Evolutionary conservation across 257 asterid species (phyloP), one percentile per base, ranked within the genome.

Genomic region (Nicotiana otophora): DNA sequence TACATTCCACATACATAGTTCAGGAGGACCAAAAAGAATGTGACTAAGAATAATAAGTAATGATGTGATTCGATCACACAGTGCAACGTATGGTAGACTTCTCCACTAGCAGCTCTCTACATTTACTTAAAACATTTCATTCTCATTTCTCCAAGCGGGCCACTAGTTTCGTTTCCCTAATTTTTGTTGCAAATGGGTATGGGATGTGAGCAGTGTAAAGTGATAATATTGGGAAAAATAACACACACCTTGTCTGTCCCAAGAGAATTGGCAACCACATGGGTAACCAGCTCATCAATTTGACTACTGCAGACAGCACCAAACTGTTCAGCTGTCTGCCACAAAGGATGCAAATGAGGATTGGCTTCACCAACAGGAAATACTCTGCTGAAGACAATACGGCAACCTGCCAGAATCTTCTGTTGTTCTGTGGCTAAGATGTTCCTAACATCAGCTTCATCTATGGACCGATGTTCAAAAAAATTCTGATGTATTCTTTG

Each of bases 251-350:
- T 96, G 80, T 96, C 99, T 10, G 99, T 96, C 81, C 99, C 99
- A 79, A 85, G 94, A 31, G 97, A 94, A 86, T 91, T 92, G 42
- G 99, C 99, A 19, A 96, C 99, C n/a, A 96, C 98, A 85, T 96
- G 99, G 65, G 99, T 96, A 83, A 96, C 98, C 83, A 91, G 92
- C 8, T 94, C 99, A 84, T 96, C 99, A 61, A 94, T 87, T 79
- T 94, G 92, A 84, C 83, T 94, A 39, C 92, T 86, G 88, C 99
- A 96, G 46, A 91, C 93, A 42, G 99, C 98, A 81, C 98, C 99
- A 84, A 96, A 96, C 84, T 94, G 99, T 89, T 93, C 99, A 6
- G 99, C 99, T 2, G 95, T 89, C 88, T 94, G 97, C 99, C 98
- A 96, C 74, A 96, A 83, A 15, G 98, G 98, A 88, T 94, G 98